Evolutionary conservation across 257 asterid species (phyloP).

Genomic region (Euphrasia confusa): DNA sequence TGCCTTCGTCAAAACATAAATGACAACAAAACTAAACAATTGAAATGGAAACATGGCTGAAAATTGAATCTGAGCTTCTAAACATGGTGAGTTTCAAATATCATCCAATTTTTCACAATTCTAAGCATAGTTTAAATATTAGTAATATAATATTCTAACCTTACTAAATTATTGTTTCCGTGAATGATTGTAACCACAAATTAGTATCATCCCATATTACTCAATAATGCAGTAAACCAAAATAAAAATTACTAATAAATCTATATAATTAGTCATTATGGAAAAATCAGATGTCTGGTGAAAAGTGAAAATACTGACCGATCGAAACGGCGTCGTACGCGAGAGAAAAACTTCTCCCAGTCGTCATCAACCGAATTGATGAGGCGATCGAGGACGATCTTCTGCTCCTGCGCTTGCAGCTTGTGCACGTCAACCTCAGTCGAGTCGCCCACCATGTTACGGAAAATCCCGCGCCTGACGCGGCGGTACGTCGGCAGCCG

Average conservation of each 20-base stretch:
- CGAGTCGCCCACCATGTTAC: conserved; percentile 64
- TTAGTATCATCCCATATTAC: conserved; percentile 8
- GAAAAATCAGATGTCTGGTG: not conserved
- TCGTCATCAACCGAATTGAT: conserved; percentile 62
- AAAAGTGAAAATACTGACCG: conserved; percentile 31
- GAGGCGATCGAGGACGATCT: conserved; percentile 65
- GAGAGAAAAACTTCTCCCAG: conserved; percentile 75
- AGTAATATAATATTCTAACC: too few species aligned
- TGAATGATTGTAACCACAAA: not conserved
- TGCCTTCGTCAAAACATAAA: not conserved
- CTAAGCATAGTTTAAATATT: not conserved
- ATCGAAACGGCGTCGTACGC: conserved; percentile 80
- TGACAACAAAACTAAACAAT: not conserved
- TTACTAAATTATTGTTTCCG: too few species aligned
- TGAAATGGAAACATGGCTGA: not conserved
- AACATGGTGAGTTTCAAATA: not conserved
- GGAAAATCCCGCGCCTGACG: conserved; percentile 73
- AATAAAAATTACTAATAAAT: not conserved
- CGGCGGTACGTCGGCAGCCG: conserved; percentile 87
- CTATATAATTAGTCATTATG: too few species aligned
- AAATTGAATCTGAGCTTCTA: not conserved
- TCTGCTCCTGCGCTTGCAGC: conserved; percentile 53
- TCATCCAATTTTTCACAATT: too few species aligned
- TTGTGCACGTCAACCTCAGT: conserved; percentile 66
- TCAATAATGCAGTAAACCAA: not conserved